Percentiles rank a stretch among this genome's conserved stretches.
Conservation (phyloP, 2,329 filamentous ascomycete species). For the Exophiala spinifera region DNA sequence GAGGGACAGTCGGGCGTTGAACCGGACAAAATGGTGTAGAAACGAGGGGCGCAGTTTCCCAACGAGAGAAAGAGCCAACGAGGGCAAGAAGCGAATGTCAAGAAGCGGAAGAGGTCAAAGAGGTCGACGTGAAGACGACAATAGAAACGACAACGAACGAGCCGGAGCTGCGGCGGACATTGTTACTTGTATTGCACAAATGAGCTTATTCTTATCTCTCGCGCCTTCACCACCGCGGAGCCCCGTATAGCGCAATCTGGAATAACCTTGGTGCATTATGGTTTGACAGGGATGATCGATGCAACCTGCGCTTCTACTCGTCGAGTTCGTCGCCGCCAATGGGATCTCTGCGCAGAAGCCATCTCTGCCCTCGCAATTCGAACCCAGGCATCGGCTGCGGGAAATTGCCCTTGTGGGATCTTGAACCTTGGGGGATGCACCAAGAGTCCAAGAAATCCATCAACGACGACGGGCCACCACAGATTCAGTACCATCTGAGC, state of each 20-base stretch:
- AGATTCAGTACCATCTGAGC: too few species aligned
- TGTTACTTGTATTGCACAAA: too few species aligned
- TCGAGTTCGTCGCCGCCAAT: too few species aligned
- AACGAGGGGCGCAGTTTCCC: slow-evolving; percentile 18
- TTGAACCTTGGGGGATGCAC: background rate
- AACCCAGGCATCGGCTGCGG: background rate
- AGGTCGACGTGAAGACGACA: slow-evolving; percentile 2
- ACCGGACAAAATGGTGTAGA: background rate
- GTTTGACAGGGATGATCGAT: background rate
- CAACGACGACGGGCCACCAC: background rate
- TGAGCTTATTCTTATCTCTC: too few species aligned
- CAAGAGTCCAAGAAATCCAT: background rate
- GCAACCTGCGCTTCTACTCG: background rate
- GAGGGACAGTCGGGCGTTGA: slow-evolving; percentile 10
- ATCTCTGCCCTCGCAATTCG: background rate
- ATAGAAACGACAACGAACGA: slow-evolving; percentile 1
- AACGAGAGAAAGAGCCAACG: slow-evolving; percentile 1
- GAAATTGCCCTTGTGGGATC: slow-evolving; percentile 16
- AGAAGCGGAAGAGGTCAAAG: slow-evolving; percentile 10
- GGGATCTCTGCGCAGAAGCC: background rate
- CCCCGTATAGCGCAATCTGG: background rate
- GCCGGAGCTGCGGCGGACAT: background rate
- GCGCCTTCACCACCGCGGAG: background rate
- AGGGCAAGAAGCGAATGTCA: slow-evolving; percentile 10
- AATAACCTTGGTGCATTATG: background rate